These are phyloP conservation scores for Baudoinia panamericana DNA, from an alignment of 495 filamentous ascomycete genomes.

Conservation along the genomic window DNA sequence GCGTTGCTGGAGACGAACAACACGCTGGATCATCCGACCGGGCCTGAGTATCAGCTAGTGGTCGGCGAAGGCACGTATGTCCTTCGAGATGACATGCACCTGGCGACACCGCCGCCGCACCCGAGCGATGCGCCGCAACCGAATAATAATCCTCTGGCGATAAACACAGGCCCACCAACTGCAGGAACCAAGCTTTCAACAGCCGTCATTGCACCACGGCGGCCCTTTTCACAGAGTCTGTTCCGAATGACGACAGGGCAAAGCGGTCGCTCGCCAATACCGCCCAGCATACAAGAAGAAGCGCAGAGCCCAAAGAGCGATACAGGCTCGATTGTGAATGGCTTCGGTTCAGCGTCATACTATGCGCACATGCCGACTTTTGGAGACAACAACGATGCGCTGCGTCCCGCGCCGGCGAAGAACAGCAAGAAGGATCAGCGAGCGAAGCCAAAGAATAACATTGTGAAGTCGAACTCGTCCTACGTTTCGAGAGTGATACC, in stretches of 20 bases:
- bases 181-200: slow-evolving; percentile 78
- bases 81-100: slow-evolving; percentile 74
- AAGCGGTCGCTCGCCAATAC: slow-evolving; percentile 32
- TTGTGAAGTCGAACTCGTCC: slow-evolving; percentile 93
- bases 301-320: slow-evolving; percentile 25
- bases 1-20: slow-evolving; percentile 83
- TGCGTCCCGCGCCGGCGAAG: slow-evolving; percentile 36
- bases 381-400: slow-evolving; percentile 71
- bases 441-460: slow-evolving; percentile 91
- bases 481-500: slow-evolving; percentile 93
- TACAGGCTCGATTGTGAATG: slow-evolving; percentile 23
- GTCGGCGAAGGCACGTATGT: slow-evolving; percentile 92
- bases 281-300: slow-evolving; percentile 32
- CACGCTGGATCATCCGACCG: slow-evolving; percentile 61
- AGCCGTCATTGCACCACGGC: slow-evolving; percentile 49
- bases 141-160: slow-evolving; percentile 82
- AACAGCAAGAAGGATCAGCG: slow-evolving; percentile 56
- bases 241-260: slow-evolving; percentile 37
- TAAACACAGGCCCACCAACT: slow-evolving; percentile 64
- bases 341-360: slow-evolving; percentile 19
- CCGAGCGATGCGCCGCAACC: slow-evolving; percentile 76
- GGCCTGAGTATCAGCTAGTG: slow-evolving; percentile 67
- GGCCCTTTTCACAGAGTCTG: slow-evolving; percentile 42
- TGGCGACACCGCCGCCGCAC: slow-evolving; percentile 89
- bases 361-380: slow-evolving; percentile 48